Conservation (phyloP, 768 basidiomycete genomes). For the Pleurotus eryngii region DNA sequence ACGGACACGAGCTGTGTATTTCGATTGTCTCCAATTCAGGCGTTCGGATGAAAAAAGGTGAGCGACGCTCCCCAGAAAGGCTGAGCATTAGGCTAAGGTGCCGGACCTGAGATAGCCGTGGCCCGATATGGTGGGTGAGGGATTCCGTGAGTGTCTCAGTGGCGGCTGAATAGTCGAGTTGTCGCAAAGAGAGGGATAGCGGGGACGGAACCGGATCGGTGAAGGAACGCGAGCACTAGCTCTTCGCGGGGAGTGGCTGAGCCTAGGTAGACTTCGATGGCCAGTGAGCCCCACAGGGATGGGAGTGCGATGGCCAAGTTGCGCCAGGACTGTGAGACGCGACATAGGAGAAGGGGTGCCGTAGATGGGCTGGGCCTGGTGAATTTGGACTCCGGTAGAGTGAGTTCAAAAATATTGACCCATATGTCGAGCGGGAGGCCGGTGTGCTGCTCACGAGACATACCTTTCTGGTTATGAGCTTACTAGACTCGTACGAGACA, state of each 20-base stretch:
- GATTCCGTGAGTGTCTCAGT: constrained; percentile 14
- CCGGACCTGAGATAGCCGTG: neutral
- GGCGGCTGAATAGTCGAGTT: constrained; percentile 28
- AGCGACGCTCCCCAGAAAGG: constrained; percentile 13
- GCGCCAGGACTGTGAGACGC: constrained; percentile 42
- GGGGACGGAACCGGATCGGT: constrained; percentile 31
- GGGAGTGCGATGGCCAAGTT: constrained; percentile 32
- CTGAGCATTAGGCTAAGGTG: constrained; percentile 5
- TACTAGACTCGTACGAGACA: too few species aligned
- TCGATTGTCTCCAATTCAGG: too few species aligned
- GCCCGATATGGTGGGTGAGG: neutral
- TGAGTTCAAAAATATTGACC: constrained; percentile 28
- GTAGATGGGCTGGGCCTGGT: constrained; percentile 9
- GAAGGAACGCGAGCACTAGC: constrained; percentile 28
- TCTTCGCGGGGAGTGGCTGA: constrained; percentile 25
- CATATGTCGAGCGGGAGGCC: constrained; percentile 24
- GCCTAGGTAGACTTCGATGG: constrained; percentile 27
- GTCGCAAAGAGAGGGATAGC: constrained; percentile 26
- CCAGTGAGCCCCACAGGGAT: constrained; percentile 36
- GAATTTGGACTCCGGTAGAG: constrained; percentile 17
- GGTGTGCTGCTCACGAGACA: too few species aligned
- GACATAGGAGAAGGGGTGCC: constrained; percentile 35
- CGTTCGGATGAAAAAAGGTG: too few species aligned
- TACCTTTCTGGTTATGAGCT: too few species aligned
- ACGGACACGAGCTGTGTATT: too few species aligned